Evolutionary conservation across 352 stramenopile genomes (phyloP), one percentile per base, ranked within the genome.

Genomic region (Phytophthora podocarpi): DNA sequence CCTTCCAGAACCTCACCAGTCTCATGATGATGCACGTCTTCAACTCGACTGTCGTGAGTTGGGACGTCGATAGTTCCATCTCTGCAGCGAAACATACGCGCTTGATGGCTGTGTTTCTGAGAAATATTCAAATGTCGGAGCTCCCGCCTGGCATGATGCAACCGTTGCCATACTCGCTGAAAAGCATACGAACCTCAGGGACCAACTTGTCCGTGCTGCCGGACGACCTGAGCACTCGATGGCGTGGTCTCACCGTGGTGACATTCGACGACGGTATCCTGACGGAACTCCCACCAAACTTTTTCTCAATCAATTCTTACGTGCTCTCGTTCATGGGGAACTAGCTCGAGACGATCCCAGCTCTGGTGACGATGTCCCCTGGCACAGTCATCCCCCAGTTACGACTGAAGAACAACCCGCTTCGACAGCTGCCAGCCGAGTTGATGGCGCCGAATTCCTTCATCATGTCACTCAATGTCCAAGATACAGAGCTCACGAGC

Each of bases 341-440:
- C 15, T 36, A 28, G 2, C 41, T 71, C n/a, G 42, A 67, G 24
- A 57, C 42, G 0, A 16, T 66, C 11, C 55, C 55, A 3, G 49
- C 55, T 8, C 26, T 71, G 6, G 62, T 41, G 9, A 67, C 67
- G 48, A 61, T 63, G 49, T 42, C 57, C 16, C 55, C 62, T 0
- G 41, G 48, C 8, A 70, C 54, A 56, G 54, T 70, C 11, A 58
- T 70, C 13, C 40, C 35, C 12, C n/a, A 61, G 9, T 48, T 70
- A 5, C 18, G 13, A 15, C 31, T 70, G n/a, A 53, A 39, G 18
- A 16, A 53, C 3, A 67, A 70, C 18, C 62, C 62, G 4, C 41
- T 66, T 13, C 32, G n/a, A 23, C 35, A 71, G 10, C 37, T 62
- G 1, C 63, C 63, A 16, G 48, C 48, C 16, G 12, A 28, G n/a